These are phyloP conservation scores for Phytopythium mirpurense DNA, from an alignment of 352 stramenopile species.

Conservation along the genomic window DNA sequence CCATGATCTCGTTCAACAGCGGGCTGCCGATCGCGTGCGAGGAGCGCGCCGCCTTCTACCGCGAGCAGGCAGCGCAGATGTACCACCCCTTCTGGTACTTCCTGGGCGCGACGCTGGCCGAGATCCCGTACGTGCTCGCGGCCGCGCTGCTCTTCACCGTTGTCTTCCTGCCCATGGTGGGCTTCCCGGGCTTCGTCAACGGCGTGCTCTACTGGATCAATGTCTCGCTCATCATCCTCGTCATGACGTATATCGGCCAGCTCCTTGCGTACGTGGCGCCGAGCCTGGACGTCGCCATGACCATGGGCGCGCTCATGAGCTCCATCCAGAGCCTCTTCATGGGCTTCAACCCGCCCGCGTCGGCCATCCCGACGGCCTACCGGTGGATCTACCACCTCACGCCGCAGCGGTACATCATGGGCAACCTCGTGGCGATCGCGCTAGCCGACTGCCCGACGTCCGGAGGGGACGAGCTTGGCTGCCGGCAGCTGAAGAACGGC, in stretches of 20 bases:
- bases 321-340: slow-evolving; percentile 15
- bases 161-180: slow-evolving; percentile 27
- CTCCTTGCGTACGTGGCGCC: not conserved
- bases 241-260: not conserved
- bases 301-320: not conserved
- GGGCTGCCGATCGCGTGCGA: slow-evolving; percentile 50
- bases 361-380: not conserved
- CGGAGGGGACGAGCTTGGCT: slow-evolving; percentile 10
- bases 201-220: not conserved
- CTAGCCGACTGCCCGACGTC: slow-evolving; percentile 17
- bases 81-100: slow-evolving; percentile 39
- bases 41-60: slow-evolving; percentile 76
- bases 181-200: slow-evolving; percentile 11
- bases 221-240: not conserved
- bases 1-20: slow-evolving; percentile 44
- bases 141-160: slow-evolving; percentile 21
- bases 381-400: slow-evolving; percentile 27
- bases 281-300: not conserved
- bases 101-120: slow-evolving; percentile 1
- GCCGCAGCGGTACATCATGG: slow-evolving; percentile 24
- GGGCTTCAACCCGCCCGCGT: slow-evolving; percentile 27
- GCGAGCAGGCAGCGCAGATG: slow-evolving; percentile 3
- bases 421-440: slow-evolving; percentile 15
- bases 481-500: slow-evolving; percentile 4
- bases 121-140: slow-evolving; percentile 11